phyloP scores from a whole-genome alignment of 352 stramenopile species.

The Globisporangium echinulatum region DNA sequence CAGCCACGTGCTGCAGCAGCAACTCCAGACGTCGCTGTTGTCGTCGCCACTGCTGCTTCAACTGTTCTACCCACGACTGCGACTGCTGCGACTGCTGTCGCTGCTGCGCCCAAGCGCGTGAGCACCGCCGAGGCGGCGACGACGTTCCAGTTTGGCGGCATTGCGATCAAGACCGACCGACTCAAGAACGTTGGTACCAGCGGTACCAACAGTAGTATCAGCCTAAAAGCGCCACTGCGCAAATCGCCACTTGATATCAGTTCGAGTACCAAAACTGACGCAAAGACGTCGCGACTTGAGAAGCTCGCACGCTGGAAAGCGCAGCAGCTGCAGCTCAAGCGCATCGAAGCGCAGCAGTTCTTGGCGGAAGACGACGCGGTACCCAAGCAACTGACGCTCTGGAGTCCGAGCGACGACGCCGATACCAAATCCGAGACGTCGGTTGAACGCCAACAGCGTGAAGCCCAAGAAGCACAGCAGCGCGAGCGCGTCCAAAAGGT shows the following conservation, averaged over 20 bases:
- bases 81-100: background rate
- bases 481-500: slow-evolving; percentile 62
- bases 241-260: slow-evolving; percentile 5
- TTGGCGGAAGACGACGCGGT: slow-evolving; percentile 66
- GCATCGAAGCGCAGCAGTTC: slow-evolving; percentile 57
- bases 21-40: background rate
- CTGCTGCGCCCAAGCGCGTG: slow-evolving; percentile 4
- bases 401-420: slow-evolving; percentile 52
- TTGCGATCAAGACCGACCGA: slow-evolving; percentile 52
- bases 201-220: background rate
- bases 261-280: slow-evolving; percentile 9
- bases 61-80: background rate
- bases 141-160: slow-evolving; percentile 65
- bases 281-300: slow-evolving; percentile 41
- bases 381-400: slow-evolving; percentile 52
- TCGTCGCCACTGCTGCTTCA: background rate
- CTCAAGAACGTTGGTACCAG: slow-evolving; percentile 5
- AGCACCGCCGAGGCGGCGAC: slow-evolving; percentile 21
- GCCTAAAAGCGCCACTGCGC: slow-evolving; percentile 14
- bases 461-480: slow-evolving; percentile 38
- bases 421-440: slow-evolving; percentile 40
- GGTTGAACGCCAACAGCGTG: slow-evolving; percentile 42
- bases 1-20: background rate
- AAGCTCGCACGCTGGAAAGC: slow-evolving; percentile 53
- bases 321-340: slow-evolving; percentile 54